A percentile compares a stretch with the other conserved stretches of the same genome.
phyloP scores from a whole-genome alignment of 306 rosid genomes.

The Quercus gilva region DNA sequence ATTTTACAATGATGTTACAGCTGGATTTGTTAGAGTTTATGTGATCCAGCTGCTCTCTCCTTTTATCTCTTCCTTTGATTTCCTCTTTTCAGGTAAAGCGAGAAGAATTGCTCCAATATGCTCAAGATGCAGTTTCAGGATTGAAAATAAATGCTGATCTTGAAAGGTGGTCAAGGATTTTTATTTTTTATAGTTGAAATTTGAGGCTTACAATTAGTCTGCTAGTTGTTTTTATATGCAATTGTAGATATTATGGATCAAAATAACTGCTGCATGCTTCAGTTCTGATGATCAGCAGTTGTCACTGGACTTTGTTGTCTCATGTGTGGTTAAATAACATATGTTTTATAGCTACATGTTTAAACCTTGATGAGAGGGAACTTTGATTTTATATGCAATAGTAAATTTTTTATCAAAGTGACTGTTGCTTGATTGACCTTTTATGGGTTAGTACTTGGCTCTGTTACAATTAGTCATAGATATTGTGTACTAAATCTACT shows the following conservation, averaged over 20 bases:
- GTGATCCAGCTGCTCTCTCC: constrained; percentile 10
- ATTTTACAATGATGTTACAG: constrained; percentile 13
- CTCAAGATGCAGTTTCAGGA: constrained; percentile 77
- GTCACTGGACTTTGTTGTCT: not conserved
- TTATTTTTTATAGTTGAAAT: constrained; percentile 15
- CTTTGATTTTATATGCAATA: constrained; percentile 1
- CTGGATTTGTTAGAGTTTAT: constrained; percentile 1
- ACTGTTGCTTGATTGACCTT: not conserved
- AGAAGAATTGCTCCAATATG: constrained; percentile 86
- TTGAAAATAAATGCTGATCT: constrained; percentile 78
- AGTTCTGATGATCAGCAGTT: constrained; percentile 11
- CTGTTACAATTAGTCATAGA: not conserved
- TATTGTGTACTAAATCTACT: not conserved
- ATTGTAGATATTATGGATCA: constrained; percentile 13
- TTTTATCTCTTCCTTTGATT: not conserved
- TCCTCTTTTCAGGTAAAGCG: constrained; percentile 62
- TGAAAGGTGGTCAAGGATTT: constrained; percentile 58
- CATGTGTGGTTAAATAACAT: constrained; percentile 14
- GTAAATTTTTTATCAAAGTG: constrained; percentile 2
- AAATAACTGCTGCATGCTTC: constrained; percentile 12
- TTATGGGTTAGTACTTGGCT: not conserved
- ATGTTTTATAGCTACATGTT: constrained; percentile 12
- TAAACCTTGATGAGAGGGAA: constrained; percentile 6
- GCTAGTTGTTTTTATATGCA: not conserved
- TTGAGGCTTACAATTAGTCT: constrained; percentile 13